These are phyloP conservation scores for Monosporascus sp. DNA, from an alignment of 2,329 filamentous ascomycete species.

Conservation along the genomic window DNA sequence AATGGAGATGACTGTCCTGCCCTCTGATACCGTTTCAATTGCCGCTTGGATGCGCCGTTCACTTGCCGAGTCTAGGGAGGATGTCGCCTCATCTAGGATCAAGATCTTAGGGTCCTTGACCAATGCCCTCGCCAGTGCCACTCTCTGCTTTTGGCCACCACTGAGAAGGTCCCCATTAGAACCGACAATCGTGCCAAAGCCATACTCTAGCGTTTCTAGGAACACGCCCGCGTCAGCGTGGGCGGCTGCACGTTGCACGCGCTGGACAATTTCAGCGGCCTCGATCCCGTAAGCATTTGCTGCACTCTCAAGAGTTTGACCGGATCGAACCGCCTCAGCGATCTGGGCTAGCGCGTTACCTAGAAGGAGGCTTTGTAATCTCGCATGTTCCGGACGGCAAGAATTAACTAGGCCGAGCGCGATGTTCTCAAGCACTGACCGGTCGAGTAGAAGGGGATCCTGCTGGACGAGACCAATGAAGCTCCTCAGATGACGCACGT, in stretches of 20 bases:
- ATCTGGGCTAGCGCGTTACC: slow-evolving; percentile 44
- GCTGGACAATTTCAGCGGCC: slow-evolving; percentile 44
- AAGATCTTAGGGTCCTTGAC: slow-evolving; percentile 41
- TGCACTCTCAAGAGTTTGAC: slow-evolving; percentile 40
- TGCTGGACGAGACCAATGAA: slow-evolving; percentile 28
- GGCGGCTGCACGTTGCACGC: slow-evolving; percentile 44
- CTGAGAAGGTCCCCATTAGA: slow-evolving; percentile 39
- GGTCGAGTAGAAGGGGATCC: slow-evolving; percentile 27
- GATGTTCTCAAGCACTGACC: slow-evolving; percentile 33
- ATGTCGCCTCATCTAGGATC: slow-evolving; percentile 46
- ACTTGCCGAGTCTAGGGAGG: slow-evolving; percentile 43
- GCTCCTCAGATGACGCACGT: slow-evolving; percentile 34
- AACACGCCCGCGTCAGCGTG: slow-evolving; percentile 53
- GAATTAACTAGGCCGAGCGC: slow-evolving; percentile 31
- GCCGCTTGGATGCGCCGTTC: slow-evolving; percentile 38
- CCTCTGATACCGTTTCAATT: slow-evolving; percentile 27
- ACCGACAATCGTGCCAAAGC: slow-evolving; percentile 37
- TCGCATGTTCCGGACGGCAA: slow-evolving; percentile 20
- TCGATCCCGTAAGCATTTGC: slow-evolving; percentile 38
- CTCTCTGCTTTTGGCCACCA: slow-evolving; percentile 43
- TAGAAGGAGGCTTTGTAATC: slow-evolving; percentile 41
- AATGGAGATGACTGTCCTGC: slow-evolving; percentile 61
- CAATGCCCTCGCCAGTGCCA: slow-evolving; percentile 42
- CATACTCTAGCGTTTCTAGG: slow-evolving; percentile 41
- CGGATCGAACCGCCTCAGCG: slow-evolving; percentile 45